Evolutionary conservation across 768 basidiomycete species (phyloP).

Genomic region (Lactarius sp.): DNA sequence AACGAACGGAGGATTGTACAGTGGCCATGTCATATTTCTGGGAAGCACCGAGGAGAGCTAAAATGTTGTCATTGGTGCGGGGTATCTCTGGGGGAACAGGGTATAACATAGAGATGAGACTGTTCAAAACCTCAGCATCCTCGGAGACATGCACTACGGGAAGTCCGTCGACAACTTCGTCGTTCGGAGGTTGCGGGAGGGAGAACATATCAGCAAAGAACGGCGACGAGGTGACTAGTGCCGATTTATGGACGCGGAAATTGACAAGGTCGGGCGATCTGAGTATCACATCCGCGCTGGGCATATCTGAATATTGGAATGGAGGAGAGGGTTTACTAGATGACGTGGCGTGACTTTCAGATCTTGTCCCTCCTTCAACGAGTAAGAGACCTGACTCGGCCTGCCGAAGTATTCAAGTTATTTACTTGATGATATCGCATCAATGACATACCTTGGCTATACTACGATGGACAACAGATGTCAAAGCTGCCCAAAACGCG

Average conservation of each 20-base stretch:
- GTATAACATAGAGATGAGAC: slow-evolving; percentile 9
- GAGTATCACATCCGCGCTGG: slow-evolving; percentile 1
- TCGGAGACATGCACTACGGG: background rate
- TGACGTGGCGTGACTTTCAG: background rate
- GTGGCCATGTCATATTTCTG: slow-evolving; percentile 14
- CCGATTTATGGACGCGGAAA: background rate
- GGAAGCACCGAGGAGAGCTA: background rate
- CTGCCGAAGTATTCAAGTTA: background rate
- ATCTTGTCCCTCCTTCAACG: no score
- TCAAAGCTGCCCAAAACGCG: no score
- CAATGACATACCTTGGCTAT: no score
- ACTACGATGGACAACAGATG: no score
- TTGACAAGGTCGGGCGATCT: background rate
- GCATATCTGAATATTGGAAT: background rate
- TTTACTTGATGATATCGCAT: no score
- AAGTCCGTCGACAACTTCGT: background rate
- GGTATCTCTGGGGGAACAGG: background rate
- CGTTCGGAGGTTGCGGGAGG: background rate
- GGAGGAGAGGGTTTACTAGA: no score
- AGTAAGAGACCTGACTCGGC: background rate
- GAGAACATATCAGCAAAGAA: slow-evolving; percentile 3
- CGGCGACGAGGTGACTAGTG: background rate
- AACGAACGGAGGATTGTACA: background rate
- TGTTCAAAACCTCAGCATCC: slow-evolving; percentile 2
- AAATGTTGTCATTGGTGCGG: background rate